Evolutionary conservation across 2,329 filamentous ascomycete genomes (phyloP).

Genomic region (Epichloe scottii): DNA sequence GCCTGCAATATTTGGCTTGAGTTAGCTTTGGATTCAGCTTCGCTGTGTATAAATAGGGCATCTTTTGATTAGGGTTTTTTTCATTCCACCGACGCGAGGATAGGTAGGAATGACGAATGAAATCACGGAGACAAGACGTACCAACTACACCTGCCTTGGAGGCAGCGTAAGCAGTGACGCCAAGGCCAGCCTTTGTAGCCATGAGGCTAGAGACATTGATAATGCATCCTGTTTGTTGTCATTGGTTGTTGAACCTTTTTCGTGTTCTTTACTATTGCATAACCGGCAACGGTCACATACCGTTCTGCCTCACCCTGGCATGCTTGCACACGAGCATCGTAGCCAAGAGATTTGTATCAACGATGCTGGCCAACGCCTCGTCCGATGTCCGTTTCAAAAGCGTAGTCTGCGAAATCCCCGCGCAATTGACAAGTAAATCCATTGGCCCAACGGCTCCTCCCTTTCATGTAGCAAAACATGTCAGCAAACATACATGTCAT

Average conservation of each 20-base stretch:
- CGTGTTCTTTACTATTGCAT: too few species aligned
- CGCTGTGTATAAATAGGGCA: constrained; percentile 8
- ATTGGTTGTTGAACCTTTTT: not conserved
- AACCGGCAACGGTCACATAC: constrained; percentile 10
- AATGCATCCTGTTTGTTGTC: constrained; percentile 43
- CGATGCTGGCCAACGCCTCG: constrained; percentile 39
- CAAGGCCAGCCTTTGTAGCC: constrained; percentile 53
- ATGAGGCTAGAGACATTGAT: constrained; percentile 74
- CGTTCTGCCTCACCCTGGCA: constrained; percentile 21
- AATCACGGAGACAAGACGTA: constrained; percentile 19
- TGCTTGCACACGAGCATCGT: constrained; percentile 51
- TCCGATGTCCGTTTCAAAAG: constrained; percentile 45
- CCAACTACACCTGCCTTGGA: constrained; percentile 71
- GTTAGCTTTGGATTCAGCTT: not conserved
- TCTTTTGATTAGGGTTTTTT: not conserved
- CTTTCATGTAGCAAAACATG: not conserved
- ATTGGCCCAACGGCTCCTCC: constrained; percentile 18
- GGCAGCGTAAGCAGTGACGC: constrained; percentile 63
- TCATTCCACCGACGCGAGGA: not conserved
- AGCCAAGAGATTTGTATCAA: constrained; percentile 59
- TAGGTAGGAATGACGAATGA: constrained; percentile 5
- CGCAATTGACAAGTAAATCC: constrained; percentile 65
- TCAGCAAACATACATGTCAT: too few species aligned
- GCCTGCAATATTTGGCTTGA: constrained; percentile 27
- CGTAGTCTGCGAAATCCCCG: constrained; percentile 55